phyloP scores from a whole-genome alignment of 306 rosid species.

The Cucurbita ficifolia region DNA sequence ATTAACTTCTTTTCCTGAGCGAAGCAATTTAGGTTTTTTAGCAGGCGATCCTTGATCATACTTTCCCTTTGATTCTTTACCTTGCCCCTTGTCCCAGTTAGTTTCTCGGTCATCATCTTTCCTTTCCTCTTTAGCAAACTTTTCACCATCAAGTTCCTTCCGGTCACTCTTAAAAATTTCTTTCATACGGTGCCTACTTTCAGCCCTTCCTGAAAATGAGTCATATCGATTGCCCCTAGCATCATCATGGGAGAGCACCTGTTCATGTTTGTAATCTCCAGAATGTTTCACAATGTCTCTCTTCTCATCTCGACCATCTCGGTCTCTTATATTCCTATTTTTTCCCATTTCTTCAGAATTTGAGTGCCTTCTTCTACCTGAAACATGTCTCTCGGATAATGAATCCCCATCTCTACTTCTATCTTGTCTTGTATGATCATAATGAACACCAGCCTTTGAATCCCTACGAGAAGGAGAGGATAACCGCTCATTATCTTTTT shows the following conservation, averaged over 20 bases:
- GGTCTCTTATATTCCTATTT: slow-evolving; percentile 34
- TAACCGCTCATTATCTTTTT: slow-evolving; percentile 32
- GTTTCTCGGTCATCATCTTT: slow-evolving; percentile 26
- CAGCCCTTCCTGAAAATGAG: slow-evolving; percentile 25
- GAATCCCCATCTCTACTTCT: slow-evolving; percentile 46
- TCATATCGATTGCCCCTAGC: slow-evolving; percentile 33
- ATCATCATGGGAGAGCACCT: slow-evolving; percentile 25
- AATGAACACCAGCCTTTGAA: slow-evolving; percentile 29
- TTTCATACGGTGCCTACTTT: slow-evolving; percentile 18
- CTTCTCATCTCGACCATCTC: slow-evolving; percentile 45
- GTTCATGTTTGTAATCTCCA: slow-evolving; percentile 43
- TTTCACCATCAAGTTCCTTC: slow-evolving; percentile 35
- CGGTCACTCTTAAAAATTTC: slow-evolving; percentile 38
- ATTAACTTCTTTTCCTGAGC: slow-evolving; percentile 29
- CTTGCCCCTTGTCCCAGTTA: slow-evolving; percentile 28
- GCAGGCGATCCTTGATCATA: slow-evolving; percentile 30
- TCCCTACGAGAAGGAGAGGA: slow-evolving; percentile 45
- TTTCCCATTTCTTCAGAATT: slow-evolving; percentile 35
- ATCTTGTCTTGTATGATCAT: slow-evolving; percentile 34
- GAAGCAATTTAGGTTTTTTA: slow-evolving; percentile 37
- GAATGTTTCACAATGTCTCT: slow-evolving; percentile 41
- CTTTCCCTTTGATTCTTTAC: slow-evolving; percentile 29
- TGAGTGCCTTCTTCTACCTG: slow-evolving; percentile 38
- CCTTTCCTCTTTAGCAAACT: slow-evolving; percentile 25
- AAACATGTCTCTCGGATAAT: slow-evolving; percentile 41